These are phyloP conservation scores for Cryphonectria radicalis DNA, from an alignment of 2,329 filamentous ascomycete species.

Conservation along the genomic window DNA sequence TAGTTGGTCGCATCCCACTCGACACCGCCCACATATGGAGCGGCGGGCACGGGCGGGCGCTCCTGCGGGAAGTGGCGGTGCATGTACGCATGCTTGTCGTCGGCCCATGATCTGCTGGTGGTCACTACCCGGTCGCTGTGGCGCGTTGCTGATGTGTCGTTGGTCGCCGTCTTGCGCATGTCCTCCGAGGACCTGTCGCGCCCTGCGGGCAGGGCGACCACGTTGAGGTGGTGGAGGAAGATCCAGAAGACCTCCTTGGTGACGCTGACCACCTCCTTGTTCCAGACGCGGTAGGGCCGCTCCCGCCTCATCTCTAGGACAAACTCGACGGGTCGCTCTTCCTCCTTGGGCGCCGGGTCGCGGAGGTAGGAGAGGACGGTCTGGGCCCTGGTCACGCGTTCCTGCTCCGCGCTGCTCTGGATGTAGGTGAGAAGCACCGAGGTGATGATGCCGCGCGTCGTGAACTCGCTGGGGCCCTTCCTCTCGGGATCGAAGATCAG, in stretches of 20 bases:
- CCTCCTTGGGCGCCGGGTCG: slow-evolving; percentile 77
- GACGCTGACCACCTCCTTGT: slow-evolving; percentile 87
- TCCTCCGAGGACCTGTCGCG: slow-evolving; percentile 41
- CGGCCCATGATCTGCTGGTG: slow-evolving; percentile 33
- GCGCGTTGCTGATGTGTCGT: slow-evolving; percentile 30
- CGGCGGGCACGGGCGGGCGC: slow-evolving; percentile 87
- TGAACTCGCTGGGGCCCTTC: slow-evolving; percentile 96
- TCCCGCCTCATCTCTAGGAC: slow-evolving; percentile 87
- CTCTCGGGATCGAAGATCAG: slow-evolving; percentile 98
- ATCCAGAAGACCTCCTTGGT: slow-evolving; percentile 99
- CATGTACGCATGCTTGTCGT: slow-evolving; percentile 60
- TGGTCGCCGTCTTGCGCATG: slow-evolving; percentile 32
- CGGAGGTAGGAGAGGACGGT: slow-evolving; percentile 80
- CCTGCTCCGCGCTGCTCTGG: slow-evolving; percentile 63
- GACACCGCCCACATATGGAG: slow-evolving; percentile 93
- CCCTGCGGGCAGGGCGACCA: slow-evolving; percentile 67
- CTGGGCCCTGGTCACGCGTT: slow-evolving; percentile 70
- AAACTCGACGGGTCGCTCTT: slow-evolving; percentile 78
- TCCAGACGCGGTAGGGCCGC: slow-evolving; percentile 91
- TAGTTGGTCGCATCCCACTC: slow-evolving; percentile 99
- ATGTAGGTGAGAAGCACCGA: slow-evolving; percentile 90
- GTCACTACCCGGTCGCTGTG: slow-evolving; percentile 24
- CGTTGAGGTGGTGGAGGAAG: slow-evolving; percentile 91
- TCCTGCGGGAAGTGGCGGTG: slow-evolving; percentile 79
- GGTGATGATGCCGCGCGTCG: slow-evolving; percentile 86